Conservation (phyloP, 2,329 filamentous ascomycete species). For the Coniella lustricola region DNA sequence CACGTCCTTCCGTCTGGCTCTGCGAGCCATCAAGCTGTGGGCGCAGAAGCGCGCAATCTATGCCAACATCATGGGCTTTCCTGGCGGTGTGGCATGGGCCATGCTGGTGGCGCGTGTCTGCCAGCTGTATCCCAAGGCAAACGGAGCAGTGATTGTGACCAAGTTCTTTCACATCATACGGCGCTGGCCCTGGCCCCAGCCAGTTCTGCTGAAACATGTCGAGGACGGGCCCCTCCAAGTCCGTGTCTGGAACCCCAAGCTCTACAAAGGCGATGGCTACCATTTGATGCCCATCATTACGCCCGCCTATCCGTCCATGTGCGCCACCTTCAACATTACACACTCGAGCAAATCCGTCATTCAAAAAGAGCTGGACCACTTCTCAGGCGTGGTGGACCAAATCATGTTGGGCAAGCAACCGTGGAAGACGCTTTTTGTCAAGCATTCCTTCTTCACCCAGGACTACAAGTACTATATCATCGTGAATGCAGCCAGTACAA, state of each 20-base stretch:
- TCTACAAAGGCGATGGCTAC: conserved; percentile 72
- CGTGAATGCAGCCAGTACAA: conserved; percentile 74
- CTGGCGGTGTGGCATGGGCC: conserved; percentile 94
- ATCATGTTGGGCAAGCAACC: conserved; percentile 70
- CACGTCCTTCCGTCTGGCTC: conserved; percentile 79
- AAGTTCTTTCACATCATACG: conserved; percentile 94
- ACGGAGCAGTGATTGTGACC: conserved; percentile 77
- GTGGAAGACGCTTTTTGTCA: conserved; percentile 85
- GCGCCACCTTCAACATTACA: conserved; percentile 90
- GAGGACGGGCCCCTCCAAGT: conserved; percentile 76
- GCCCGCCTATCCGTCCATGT: conserved; percentile 96
- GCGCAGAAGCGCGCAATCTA: conserved; percentile 88
- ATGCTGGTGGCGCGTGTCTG: conserved; percentile 96
- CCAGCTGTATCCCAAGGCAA: conserved; percentile 90
- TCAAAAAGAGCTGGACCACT: conserved; percentile 72
- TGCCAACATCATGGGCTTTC: conserved; percentile 92
- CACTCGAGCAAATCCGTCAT: conserved; percentile 80
- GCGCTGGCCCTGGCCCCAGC: conserved; percentile 88
- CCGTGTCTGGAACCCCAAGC: conserved; percentile 81
- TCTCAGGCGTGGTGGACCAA: conserved; percentile 66
- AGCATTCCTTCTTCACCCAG: conserved; percentile 87
- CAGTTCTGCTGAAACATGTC: conserved; percentile 83
- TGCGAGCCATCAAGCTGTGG: conserved; percentile 94
- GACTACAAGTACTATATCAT: conserved; percentile 96
- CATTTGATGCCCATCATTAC: conserved; percentile 99